phyloP scores from a whole-genome alignment of 805 yeast species.

The Trichomonascus vanleenenianus region DNA sequence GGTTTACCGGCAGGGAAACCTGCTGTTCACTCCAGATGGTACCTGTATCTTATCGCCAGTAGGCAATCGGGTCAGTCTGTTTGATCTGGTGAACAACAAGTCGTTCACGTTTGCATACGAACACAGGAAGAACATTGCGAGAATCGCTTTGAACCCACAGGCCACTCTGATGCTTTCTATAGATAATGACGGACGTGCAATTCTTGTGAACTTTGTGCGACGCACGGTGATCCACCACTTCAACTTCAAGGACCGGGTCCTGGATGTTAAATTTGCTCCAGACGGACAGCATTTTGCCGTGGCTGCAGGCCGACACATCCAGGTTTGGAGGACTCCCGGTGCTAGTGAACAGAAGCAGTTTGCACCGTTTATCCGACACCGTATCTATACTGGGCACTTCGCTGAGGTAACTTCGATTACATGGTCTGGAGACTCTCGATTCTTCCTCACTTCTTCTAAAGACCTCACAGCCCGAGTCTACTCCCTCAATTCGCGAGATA shows the following conservation, averaged over 20 bases:
- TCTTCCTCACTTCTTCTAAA: conserved; percentile 76
- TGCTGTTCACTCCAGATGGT: conserved; percentile 82
- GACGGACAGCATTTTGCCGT: conserved; percentile 84
- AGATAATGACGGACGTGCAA: conserved; percentile 90
- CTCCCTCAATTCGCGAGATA: conserved; percentile 64
- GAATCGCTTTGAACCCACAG: conserved; percentile 77
- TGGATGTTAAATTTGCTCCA: conserved; percentile 74
- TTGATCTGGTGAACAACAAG: conserved; percentile 74
- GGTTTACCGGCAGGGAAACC: conserved; percentile 88
- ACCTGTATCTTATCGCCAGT: conserved; percentile 80
- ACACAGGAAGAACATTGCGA: conserved; percentile 74
- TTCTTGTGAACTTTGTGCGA: conserved; percentile 75
- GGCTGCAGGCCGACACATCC: conserved; percentile 73
- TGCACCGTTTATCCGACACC: conserved; percentile 89
- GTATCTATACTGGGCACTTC: conserved; percentile 89
- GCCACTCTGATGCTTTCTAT: conserved; percentile 73
- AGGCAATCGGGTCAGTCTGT: conserved; percentile 85
- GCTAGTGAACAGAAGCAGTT: conserved; percentile 79
- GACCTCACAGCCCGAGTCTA: conserved; percentile 85
- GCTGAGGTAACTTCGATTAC: conserved; percentile 67
- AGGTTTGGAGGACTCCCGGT: conserved; percentile 90
- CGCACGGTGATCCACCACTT: conserved; percentile 88
- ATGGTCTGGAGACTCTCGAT: conserved; percentile 90
- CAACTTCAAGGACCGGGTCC: conserved; percentile 76
- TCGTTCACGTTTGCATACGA: conserved; percentile 89